These are phyloP conservation scores for Aspergillus ustus DNA, from an alignment of 2,329 filamentous ascomycete species.

Conservation along the genomic window DNA sequence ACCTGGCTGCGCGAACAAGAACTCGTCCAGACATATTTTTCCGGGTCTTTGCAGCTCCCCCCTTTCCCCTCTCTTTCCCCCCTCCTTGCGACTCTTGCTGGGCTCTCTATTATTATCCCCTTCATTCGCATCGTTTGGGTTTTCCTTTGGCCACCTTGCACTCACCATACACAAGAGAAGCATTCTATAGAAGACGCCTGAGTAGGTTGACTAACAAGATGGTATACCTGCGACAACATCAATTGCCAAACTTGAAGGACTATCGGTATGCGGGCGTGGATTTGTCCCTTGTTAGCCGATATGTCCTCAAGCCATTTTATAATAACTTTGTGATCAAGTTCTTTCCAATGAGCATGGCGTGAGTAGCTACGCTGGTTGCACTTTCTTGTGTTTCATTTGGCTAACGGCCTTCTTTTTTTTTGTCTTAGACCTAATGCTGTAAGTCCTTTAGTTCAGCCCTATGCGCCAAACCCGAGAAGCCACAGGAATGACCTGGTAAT, in stretches of 20 bases:
- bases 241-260: constrained; percentile 83
- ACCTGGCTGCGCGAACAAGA: constrained; percentile 3
- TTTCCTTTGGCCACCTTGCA: not conserved
- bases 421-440: constrained; percentile 54
- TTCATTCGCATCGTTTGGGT: not conserved
- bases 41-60: not conserved
- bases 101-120: not conserved
- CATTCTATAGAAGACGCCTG: not conserved
- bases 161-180: constrained; percentile 1
- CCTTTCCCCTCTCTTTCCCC: not conserved
- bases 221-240: constrained; percentile 94
- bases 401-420: constrained; percentile 24
- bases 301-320: constrained; percentile 97
- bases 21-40: not conserved
- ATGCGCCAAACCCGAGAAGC: constrained; percentile 4
- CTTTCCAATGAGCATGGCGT: constrained; percentile 95
- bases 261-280: constrained; percentile 97
- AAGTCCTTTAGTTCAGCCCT: constrained; percentile 31
- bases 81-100: not conserved
- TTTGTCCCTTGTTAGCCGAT: constrained; percentile 85
- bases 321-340: constrained; percentile 89
- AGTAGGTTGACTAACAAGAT: constrained; percentile 54
- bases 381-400: constrained; percentile 12
- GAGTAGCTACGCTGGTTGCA: constrained; percentile 41
- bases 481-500: constrained; percentile 13